Evolutionary conservation across 331 rosid species (phyloP).

Genomic region (Cucumis variabilis): DNA sequence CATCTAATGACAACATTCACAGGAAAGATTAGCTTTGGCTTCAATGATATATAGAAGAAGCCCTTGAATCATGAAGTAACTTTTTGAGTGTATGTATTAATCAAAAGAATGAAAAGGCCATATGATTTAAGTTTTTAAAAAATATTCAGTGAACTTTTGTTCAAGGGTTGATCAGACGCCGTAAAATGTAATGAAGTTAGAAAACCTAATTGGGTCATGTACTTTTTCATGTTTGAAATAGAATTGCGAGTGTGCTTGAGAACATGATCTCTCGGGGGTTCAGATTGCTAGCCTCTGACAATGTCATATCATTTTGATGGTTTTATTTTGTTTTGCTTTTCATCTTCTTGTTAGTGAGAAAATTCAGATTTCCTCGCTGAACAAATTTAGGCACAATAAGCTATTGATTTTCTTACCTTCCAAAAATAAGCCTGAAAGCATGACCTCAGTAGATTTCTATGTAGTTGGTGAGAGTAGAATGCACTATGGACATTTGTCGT

Average conservation of each 20-base stretch:
- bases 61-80: conserved; percentile 8
- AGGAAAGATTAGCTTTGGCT: background rate
- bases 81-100: background rate
- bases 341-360: conserved; percentile 1
- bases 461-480: background rate
- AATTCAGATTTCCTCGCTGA: background rate
- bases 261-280: background rate
- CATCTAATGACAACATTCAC: conserved; percentile 19
- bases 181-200: background rate
- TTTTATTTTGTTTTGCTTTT: too few relatives aligned
- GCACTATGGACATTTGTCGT: background rate
- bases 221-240: background rate
- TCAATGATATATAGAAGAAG: background rate
- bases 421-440: background rate
- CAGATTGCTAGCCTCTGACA: background rate
- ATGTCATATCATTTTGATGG: background rate
- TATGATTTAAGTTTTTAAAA: background rate
- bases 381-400: background rate
- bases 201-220: conserved; percentile 8
- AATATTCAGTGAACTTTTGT: background rate
- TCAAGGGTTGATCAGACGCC: background rate
- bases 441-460: background rate
- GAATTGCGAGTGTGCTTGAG: background rate
- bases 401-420: background rate
- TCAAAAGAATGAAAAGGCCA: conserved; percentile 18